These are phyloP conservation scores for Capsicum rhomboideum DNA, from an alignment of 257 asterid genomes.

Conservation along the genomic window DNA sequence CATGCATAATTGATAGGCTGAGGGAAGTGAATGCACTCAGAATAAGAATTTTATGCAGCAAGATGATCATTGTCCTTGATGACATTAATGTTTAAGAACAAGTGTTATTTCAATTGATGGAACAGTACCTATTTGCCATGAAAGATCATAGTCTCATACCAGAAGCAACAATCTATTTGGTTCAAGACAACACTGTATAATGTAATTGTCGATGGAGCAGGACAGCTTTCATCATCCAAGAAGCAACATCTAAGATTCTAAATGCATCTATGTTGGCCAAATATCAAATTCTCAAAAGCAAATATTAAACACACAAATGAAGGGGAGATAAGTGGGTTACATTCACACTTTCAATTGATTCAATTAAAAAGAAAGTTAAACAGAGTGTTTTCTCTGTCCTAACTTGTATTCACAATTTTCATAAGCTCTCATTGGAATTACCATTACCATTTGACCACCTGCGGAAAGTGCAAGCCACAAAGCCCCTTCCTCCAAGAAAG, in stretches of 20 bases:
- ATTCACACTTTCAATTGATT: neutral
- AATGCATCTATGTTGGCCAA: neutral
- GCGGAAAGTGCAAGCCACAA: conserved; percentile 52
- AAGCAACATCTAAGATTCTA: neutral
- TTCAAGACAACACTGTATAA: neutral
- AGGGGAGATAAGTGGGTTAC: neutral
- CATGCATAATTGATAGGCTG: neutral
- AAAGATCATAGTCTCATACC: neutral
- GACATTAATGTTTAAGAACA: neutral
- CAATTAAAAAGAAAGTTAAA: neutral
- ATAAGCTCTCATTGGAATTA: conserved; percentile 24
- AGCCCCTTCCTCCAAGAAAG: conserved; percentile 43
- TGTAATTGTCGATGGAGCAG: neutral
- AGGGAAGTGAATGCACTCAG: too few relatives aligned
- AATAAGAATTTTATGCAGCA: too few relatives aligned
- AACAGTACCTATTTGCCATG: neutral
- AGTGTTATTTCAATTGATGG: neutral
- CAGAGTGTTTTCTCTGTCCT: neutral
- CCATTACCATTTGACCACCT: conserved; percentile 43
- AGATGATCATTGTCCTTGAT: neutral
- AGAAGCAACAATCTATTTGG: neutral
- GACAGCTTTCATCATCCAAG: neutral
- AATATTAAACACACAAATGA: neutral
- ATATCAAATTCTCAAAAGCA: neutral
- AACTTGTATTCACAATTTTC: conserved; percentile 14